Evolutionary conservation across 176 grass and related monocot species (phyloP).

Genomic region (Coix lacrymajobi): DNA sequence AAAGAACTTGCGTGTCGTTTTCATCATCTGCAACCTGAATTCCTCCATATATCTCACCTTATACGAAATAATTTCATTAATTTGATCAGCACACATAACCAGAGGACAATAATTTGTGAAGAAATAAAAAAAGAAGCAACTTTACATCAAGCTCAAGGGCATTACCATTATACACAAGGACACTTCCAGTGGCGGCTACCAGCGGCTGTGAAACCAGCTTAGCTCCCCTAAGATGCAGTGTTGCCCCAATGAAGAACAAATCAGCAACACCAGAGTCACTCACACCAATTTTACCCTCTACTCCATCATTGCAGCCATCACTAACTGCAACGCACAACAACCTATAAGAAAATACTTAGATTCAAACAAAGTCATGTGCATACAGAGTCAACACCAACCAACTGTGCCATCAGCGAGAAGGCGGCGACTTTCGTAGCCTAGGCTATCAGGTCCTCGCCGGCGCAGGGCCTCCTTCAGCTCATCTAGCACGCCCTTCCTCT

Average conservation of each 20-base stretch:
- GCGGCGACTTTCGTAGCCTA: conserved; percentile 45
- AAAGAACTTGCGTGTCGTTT: conserved; percentile 64
- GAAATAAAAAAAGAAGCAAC: neutral
- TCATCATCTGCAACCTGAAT: conserved; percentile 51
- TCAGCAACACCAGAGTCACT: conserved; percentile 7
- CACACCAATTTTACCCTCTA: neutral
- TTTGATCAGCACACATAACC: neutral
- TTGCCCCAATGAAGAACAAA: conserved; percentile 63
- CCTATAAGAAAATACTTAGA: neutral
- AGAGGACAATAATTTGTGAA: neutral
- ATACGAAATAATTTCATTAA: neutral
- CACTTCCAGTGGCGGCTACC: conserved; percentile 44
- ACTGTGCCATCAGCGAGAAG: conserved; percentile 21
- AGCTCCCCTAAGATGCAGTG: conserved; percentile 73
- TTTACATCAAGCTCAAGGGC: neutral
- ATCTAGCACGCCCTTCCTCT: conserved; percentile 35
- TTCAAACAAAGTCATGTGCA: neutral
- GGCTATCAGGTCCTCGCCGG: conserved; percentile 58
- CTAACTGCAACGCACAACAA: neutral
- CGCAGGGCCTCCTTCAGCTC: conserved; percentile 64
- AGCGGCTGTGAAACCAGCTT: conserved; percentile 56
- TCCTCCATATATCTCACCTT: conserved; percentile 90
- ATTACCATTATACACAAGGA: conserved; percentile 92
- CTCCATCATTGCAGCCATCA: neutral
- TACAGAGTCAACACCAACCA: conserved; percentile 9